Evolutionary conservation across 176 grass and related monocot genomes (phyloP).

Genomic region (Oryza officinalis): DNA sequence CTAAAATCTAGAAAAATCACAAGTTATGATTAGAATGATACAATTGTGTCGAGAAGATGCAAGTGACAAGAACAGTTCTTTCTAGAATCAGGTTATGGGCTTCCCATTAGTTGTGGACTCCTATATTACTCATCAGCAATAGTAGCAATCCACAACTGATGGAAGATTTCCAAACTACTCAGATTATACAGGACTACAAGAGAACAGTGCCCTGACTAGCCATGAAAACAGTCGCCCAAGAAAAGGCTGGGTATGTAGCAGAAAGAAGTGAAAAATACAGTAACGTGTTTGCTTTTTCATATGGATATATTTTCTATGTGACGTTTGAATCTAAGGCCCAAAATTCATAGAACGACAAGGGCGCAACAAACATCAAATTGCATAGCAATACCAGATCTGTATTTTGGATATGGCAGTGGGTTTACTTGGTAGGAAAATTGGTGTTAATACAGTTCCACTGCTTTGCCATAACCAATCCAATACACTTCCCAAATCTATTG

Average conservation of each 20-base stretch:
- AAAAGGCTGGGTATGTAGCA: not conserved
- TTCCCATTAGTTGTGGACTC: conserved; percentile 6
- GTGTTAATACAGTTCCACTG: not conserved
- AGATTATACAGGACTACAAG: not conserved
- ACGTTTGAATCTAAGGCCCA: not conserved
- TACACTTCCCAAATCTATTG: not conserved
- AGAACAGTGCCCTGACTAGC: conserved; percentile 4
- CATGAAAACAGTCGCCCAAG: not conserved
- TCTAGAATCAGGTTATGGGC: not conserved
- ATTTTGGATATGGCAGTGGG: not conserved
- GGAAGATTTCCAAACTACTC: conserved; percentile 14
- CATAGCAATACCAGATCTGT: conserved; percentile 4
- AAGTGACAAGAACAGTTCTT: conserved; percentile 3
- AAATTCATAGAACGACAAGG: conserved; percentile 5
- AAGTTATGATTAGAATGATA: not conserved
- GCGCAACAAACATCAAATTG: not conserved
- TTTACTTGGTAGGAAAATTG: conserved; percentile 4
- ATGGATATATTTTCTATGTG: conserved; percentile 15
- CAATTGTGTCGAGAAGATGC: conserved; percentile 2
- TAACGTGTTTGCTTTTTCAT: not conserved
- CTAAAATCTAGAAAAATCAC: conserved; percentile 16
- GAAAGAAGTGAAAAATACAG: not conserved
- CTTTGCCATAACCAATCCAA: conserved; percentile 16
- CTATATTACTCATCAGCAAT: not conserved
- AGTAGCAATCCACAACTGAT: not conserved